A percentile compares a stretch with the other conserved stretches of the same genome.
phyloP scores from a whole-genome alignment of 371 early-diverging fungal genomes.

The Synchytrium microbalum region DNA sequence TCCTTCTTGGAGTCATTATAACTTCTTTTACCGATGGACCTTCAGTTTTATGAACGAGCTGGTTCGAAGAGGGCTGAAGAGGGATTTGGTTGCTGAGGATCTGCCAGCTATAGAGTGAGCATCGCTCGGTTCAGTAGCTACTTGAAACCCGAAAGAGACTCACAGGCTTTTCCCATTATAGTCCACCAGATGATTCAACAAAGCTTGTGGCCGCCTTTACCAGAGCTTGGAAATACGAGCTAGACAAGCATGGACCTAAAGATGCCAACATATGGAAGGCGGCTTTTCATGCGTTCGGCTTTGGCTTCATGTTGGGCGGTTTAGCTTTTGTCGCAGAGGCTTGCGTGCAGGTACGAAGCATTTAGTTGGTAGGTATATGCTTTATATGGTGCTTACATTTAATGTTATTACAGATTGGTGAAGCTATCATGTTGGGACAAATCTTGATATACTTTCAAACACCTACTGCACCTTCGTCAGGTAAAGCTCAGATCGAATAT shows the following conservation, averaged over 20 bases:
- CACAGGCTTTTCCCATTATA: conserved; percentile 1
- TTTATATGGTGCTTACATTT: no score
- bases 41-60: no score
- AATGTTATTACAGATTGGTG: conserved; percentile 15
- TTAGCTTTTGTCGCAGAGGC: conserved; percentile 20
- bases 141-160: no score
- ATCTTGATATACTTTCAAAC: conserved; percentile 34
- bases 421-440: conserved; percentile 23
- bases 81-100: conserved; percentile 15
- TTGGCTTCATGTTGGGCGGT: conserved; percentile 11
- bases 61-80: conserved; percentile 17
- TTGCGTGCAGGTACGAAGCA: conserved; percentile 8
- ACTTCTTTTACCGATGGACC: no score
- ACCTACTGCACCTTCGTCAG: not conserved
- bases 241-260: conserved; percentile 7
- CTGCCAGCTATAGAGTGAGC: conserved; percentile 20
- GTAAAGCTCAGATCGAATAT: no score
- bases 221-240: conserved; percentile 22
- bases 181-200: conserved; percentile 25
- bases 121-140: no score
- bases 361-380: no score
- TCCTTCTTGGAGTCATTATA: no score
- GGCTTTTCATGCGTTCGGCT: conserved; percentile 20
- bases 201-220: conserved; percentile 17
- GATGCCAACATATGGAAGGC: conserved; percentile 16